Evolutionary conservation across 169 alveolate species (phyloP), one percentile per base, ranked within the genome.

Genomic region (Besnoitia besnoiti): DNA sequence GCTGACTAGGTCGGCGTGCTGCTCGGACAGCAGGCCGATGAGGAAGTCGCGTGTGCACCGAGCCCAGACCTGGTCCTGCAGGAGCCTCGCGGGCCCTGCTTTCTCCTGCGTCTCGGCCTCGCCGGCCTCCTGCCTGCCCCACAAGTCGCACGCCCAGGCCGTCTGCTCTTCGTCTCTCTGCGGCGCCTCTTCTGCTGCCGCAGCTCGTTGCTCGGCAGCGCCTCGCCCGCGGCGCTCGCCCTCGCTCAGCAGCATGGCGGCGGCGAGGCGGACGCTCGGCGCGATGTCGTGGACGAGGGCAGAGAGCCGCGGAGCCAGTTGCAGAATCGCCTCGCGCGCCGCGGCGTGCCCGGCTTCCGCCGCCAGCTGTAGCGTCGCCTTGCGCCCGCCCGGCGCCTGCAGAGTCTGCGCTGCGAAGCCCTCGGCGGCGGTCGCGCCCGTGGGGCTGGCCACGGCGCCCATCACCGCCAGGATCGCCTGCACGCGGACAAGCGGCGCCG

Each of bases 31-130:
- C 67, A 55, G 27, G 27, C 67, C 67, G 67, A 55, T 16, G 30
- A 55, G 67, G 67, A 55, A 55, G 27, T 55, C 67, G n/a, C 67
- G 67, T n/a, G 67, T 55, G 67, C 67, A 55, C 27, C 67, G 67
- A 19, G 33, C 30, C 67, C 67, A 55, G 3, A 55, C 67, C 3
- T 55, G 30, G n/a, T 55, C 67, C 24, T 19, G 12, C 12, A 55
- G 33, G 12, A 21, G 67, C n/a, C 33, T 5, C 27, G 5, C 67
- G 12, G 33, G n/a, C n/a, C 30, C 67, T n/a, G 12, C 67, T 55
- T n/a, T 55, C 67, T 5, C 67, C 3, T 55, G 5, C 67, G n/a
- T 55, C 67, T 16, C 67, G n/a, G n/a, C n/a, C n/a, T n/a, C n/a
- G n/a, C 67, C 67, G 12, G 67, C 30, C 67, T 55, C 30, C 67